Conservation (phyloP, 805 yeast species). For the Zygotorulaspora florentina region DNA sequence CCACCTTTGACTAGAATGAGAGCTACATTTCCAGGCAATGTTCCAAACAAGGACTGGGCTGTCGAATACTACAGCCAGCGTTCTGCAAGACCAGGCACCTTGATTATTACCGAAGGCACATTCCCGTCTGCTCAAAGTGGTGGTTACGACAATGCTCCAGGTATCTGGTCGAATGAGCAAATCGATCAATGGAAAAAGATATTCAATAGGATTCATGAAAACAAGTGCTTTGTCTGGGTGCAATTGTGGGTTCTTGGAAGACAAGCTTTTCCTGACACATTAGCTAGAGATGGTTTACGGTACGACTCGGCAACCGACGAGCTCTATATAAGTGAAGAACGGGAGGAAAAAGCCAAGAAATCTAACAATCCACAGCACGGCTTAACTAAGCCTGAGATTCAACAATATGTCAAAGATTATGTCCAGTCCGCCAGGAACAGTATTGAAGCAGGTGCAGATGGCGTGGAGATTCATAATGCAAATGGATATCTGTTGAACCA, state of each 20-base stretch:
- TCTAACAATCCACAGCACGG: constrained; percentile 34
- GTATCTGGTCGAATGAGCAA: constrained; percentile 48
- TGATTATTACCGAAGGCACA: constrained; percentile 59
- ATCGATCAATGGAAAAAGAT: constrained; percentile 47
- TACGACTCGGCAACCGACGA: constrained; percentile 41
- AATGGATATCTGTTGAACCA: constrained; percentile 60
- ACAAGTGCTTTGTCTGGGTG: constrained; percentile 42
- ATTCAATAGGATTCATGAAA: constrained; percentile 46
- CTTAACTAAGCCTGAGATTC: constrained; percentile 36
- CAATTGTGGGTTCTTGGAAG: constrained; percentile 53
- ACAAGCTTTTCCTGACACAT: constrained; percentile 39
- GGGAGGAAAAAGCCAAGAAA: constrained; percentile 35
- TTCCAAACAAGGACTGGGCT: constrained; percentile 43
- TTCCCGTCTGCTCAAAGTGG: constrained; percentile 43
- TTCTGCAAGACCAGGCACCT: constrained; percentile 51
- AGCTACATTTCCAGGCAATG: constrained; percentile 36
- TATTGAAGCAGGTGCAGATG: constrained; percentile 46
- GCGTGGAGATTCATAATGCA: constrained; percentile 64
- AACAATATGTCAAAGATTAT: constrained; percentile 40
- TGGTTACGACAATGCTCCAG: constrained; percentile 45
- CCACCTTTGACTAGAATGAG: constrained; percentile 48
- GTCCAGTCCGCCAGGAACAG: constrained; percentile 44
- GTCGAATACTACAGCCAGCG: constrained; percentile 55
- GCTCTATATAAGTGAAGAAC: constrained; percentile 35
- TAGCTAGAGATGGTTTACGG: constrained; percentile 37